phyloP scores from a whole-genome alignment of 2,329 filamentous ascomycete genomes.

The Microsporum ferrugineum region DNA sequence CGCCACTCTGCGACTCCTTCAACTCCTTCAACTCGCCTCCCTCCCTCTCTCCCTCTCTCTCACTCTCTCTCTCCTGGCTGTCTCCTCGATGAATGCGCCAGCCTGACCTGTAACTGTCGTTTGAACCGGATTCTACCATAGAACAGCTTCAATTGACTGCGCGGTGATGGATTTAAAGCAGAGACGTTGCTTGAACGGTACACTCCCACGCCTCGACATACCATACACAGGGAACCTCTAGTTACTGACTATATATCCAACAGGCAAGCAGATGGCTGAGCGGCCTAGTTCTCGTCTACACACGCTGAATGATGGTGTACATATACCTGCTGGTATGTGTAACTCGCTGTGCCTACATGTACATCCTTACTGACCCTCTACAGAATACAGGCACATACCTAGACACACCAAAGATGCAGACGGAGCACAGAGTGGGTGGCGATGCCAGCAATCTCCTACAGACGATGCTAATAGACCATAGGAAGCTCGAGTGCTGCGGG shows the following conservation, averaged over 20 bases:
- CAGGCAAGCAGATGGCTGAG: slow-evolving; percentile 1
- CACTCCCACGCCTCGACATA: not conserved
- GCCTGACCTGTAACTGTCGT: not conserved
- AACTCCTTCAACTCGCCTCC: not conserved
- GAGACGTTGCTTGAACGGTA: not conserved
- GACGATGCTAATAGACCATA: slow-evolving; percentile 8
- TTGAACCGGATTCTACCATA: not conserved
- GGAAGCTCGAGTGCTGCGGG: slow-evolving; percentile 22
- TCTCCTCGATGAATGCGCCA: not conserved
- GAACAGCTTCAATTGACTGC: not conserved
- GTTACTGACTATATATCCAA: not conserved
- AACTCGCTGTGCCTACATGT: not conserved
- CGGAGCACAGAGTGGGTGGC: not conserved
- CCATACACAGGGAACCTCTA: too few species aligned
- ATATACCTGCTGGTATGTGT: slow-evolving; percentile 1
- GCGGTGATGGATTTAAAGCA: not conserved
- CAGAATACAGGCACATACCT: not conserved
- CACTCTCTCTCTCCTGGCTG: not conserved
- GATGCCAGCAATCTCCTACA: not conserved
- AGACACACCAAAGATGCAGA: not conserved
- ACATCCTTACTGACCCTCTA: not conserved
- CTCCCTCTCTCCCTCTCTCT: not conserved
- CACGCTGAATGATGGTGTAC: not conserved
- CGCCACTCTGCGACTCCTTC: not conserved
- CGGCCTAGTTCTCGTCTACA: not conserved